Evolutionary conservation across 306 rosid species (phyloP).

Genomic region (Gastrolobium villosum): DNA sequence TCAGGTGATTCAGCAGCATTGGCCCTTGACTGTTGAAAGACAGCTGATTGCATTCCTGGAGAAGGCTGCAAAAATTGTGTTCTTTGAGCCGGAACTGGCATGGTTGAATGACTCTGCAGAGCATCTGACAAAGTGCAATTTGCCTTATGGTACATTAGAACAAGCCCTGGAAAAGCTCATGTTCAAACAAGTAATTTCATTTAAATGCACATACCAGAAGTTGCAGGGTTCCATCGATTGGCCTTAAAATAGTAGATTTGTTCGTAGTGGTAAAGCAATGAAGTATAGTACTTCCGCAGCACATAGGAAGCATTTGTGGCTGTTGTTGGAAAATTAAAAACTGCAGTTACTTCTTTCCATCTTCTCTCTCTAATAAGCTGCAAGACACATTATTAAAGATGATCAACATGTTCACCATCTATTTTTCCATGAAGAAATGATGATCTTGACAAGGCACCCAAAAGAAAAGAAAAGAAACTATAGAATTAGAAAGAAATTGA

Average conservation of each 20-base stretch:
- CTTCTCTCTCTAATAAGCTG: slow-evolving; percentile 78
- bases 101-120: slow-evolving; percentile 41
- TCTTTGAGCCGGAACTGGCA: slow-evolving; percentile 42
- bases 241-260: slow-evolving; percentile 77
- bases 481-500: background rate
- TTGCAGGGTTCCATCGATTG: slow-evolving; percentile 52
- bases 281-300: slow-evolving; percentile 77
- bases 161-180: background rate
- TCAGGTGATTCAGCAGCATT: slow-evolving; percentile 51
- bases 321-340: slow-evolving; percentile 90
- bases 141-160: slow-evolving; percentile 36
- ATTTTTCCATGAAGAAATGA: background rate
- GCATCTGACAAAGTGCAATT: slow-evolving; percentile 53
- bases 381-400: slow-evolving; percentile 26
- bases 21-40: slow-evolving; percentile 25
- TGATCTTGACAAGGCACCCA: background rate
- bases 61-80: slow-evolving; percentile 49
- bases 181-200: background rate
- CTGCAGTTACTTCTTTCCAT: slow-evolving; percentile 87
- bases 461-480: too few relatives aligned
- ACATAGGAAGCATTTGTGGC: slow-evolving; percentile 94
- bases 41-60: slow-evolving; percentile 15
- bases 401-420: background rate
- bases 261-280: slow-evolving; percentile 80
- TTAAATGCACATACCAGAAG: slow-evolving; percentile 52